phyloP scores from a whole-genome alignment of 495 filamentous ascomycete genomes.

The Staphylotrichum longicolle region DNA sequence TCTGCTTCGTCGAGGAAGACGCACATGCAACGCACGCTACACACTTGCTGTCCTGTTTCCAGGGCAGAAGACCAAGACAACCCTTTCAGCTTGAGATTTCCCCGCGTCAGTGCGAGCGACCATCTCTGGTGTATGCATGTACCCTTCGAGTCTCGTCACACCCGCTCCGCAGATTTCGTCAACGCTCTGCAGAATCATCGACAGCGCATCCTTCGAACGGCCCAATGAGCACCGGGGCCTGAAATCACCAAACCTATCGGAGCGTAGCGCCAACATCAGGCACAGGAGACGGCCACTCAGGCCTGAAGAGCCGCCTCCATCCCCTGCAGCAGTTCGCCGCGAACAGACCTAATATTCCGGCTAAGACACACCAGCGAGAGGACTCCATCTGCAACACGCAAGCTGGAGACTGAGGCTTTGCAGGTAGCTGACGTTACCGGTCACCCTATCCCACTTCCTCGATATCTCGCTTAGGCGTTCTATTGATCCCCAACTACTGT shows the following conservation, averaged over 20 bases:
- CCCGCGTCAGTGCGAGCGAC: background rate
- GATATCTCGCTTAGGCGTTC: too few species aligned
- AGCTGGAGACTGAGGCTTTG: background rate
- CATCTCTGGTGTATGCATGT: background rate
- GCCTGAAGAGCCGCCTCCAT: constrained; percentile 3
- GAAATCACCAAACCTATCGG: background rate
- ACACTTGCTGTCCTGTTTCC: too few species aligned
- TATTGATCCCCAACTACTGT: too few species aligned
- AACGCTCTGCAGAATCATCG: constrained; percentile 8
- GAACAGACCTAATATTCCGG: constrained; percentile 16
- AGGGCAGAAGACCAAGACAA: background rate
- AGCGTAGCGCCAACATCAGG: constrained; percentile 2
- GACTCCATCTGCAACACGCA: background rate
- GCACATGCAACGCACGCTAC: background rate
- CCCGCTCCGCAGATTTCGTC: constrained; percentile 7
- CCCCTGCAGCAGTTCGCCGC: constrained; percentile 27
- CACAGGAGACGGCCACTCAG: constrained; percentile 12
- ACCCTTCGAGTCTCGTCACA: background rate
- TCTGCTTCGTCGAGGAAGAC: background rate
- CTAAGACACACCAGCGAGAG: background rate
- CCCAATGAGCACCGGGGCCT: background rate
- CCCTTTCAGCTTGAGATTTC: background rate
- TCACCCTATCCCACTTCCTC: too few species aligned
- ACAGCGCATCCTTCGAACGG: background rate
- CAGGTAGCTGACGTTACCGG: too few species aligned